Base-by-base conservation (phyloP, 805 yeast species). In the Ogataea methanolica region DNA sequence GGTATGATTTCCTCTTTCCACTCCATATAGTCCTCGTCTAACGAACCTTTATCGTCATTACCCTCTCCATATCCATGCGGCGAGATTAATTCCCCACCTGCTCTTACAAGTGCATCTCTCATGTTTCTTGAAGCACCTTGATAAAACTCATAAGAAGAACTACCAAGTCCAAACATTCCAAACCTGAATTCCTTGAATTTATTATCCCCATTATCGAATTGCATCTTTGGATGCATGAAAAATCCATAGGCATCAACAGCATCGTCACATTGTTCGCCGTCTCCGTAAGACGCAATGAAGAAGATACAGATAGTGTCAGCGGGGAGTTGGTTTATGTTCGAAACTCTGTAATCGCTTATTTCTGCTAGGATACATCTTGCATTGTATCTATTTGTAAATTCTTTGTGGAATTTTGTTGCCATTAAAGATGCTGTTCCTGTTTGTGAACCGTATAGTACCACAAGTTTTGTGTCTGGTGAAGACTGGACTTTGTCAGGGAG, bases 181-280 rank as follows among this genome's bases (percentile, higher is more conserved):
- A 71, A 88, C 51, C 73, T 76, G 51, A 87, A 61, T 51, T 74
- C 58, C 56, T 84, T 70, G 39, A 55, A 54, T 71, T 76, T 17
- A 73, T 78, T 26, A 74, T 33, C 16, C 15, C 37, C 76, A 31
- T 72, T 76, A 33, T 78, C 74, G 61, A 87, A 16, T 33, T 15
- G 14, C 6, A 17, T 29, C 16, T 43, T 23, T 33, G 16, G 12
- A 17, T 26, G 21, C 5, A 33, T 23, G 16, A 59, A 73, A 60
- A 66, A 75, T 42, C 80, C 80, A 61, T 76, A 82, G 60, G 90
- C 85, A 19, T 76, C 78, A 29, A 78, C 74, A 4, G 96, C 92
- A 58, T 88, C 87, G 63, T 91, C 97, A 31, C 98, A 91, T 54
- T 95, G 96, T 63, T 92, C 98, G 60, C 98, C 98, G 67, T 92